These are phyloP conservation scores for Uronychia binucleata DNA, from an alignment of 73 alveolate genomes.

Conservation along the genomic window DNA sequence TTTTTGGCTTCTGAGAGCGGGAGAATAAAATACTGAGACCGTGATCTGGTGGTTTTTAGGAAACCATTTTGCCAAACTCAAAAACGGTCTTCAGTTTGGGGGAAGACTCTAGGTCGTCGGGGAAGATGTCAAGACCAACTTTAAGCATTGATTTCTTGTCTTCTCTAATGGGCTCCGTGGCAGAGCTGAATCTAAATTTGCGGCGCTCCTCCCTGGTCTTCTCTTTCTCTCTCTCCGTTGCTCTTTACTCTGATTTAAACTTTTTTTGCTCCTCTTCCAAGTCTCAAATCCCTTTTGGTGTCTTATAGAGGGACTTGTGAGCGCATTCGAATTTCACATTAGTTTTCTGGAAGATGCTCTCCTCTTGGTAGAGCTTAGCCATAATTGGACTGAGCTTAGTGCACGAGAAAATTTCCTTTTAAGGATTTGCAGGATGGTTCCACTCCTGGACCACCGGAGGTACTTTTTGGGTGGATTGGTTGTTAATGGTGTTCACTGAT, in stretches of 20 bases:
- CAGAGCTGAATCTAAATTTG: background rate
- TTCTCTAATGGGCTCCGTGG: background rate
- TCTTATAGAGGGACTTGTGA: background rate
- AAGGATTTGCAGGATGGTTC: too few relatives aligned
- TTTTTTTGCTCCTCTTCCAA: background rate
- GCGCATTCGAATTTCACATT: background rate
- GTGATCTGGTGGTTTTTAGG: background rate
- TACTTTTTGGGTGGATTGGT: too few relatives aligned
- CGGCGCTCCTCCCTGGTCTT: background rate
- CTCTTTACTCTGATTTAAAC: background rate
- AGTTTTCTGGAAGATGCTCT: background rate
- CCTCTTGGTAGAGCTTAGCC: background rate
- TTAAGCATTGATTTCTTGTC: background rate
- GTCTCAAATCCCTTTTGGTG: background rate
- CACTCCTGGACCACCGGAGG: too few relatives aligned
- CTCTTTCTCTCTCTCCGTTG: background rate
- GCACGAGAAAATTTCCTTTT: conserved; percentile 7
- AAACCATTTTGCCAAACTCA: background rate
- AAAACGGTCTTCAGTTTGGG: background rate
- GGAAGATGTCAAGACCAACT: background rate
- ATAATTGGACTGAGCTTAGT: background rate
- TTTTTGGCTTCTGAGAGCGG: background rate
- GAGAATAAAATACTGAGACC: background rate
- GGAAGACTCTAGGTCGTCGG: background rate
- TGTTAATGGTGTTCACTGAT: too few relatives aligned